Base-by-base conservation (phyloP, 768 basidiomycete genomes). In the Amanita subjunquillea region DNA sequence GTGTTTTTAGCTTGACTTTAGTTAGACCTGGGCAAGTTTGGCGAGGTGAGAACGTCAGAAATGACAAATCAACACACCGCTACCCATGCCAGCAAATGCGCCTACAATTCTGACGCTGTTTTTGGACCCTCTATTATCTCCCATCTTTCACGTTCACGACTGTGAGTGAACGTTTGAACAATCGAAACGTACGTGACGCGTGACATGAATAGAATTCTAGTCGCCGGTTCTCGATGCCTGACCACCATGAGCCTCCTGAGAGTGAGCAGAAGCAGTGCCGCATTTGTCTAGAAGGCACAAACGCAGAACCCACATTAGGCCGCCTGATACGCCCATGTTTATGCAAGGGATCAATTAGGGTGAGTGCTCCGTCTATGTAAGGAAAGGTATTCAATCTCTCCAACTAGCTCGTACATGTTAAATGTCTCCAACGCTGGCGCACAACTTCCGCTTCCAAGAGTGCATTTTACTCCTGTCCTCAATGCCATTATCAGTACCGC, bases 261-360 rank as follows among this genome's bases (percentile, higher is more conserved):
- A 34, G 54, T 34, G 65, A 76, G 48, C 80, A 80, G 60, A 84
- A 77, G 60, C 85, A 87, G 62, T 93, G 91, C 61, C 76, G 91
- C 50, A 94, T 94, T 43, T 94, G 91, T 63, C 72, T 91, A 25
- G 85, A 86, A 37, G 83, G 86, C 3, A 65, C 69, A 9, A 76
- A 78, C 42, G 76, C 78, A 22, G 83, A 86, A 57, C 62, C 57
- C 0, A 73, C 77, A 23, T 69, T 85, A 38, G 91, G 91, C 2
- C 78, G 82, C 50, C 77, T 93, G 57, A 90, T 94, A 57, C 80
- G 83, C 29, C 91, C 91, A 4, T 89, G 87, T 64, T 70, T 83
- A 2, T 88, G 87, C 65, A 82, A 78, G 55, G 91, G 91, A 40
- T 83, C 84, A 20, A 87, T 91, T 55, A 85, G 82, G 54, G 75